Evolutionary conservation across 1,139 yeast genomes (phyloP).

Genomic region (Saccharomyces hybrid): DNA sequence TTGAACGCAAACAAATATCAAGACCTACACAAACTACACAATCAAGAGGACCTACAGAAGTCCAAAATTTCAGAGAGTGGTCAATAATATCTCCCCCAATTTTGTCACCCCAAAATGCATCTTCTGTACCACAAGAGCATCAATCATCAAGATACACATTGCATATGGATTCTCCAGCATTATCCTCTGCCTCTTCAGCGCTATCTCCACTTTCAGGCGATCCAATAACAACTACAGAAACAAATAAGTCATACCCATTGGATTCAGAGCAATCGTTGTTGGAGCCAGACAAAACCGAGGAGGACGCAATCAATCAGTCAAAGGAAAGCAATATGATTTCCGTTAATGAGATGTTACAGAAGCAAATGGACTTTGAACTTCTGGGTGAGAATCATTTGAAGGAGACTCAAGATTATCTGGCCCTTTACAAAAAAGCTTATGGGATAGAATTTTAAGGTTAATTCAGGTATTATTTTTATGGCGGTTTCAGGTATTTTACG

Average conservation of each 20-base stretch:
- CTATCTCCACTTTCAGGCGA: slow-evolving; percentile 1
- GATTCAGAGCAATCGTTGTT: neutral
- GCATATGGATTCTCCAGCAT: neutral
- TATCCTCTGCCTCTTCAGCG: slow-evolving; percentile 1
- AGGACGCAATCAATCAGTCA: neutral
- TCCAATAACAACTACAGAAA: neutral
- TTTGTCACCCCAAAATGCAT: neutral
- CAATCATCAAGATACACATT: neutral
- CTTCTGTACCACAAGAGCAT: neutral
- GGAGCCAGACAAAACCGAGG: neutral
- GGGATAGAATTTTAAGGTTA: slow-evolving; percentile 10
- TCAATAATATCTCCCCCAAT: neutral
- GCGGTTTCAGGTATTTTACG: neutral
- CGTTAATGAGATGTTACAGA: neutral
- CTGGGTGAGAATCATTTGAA: slow-evolving; percentile 22
- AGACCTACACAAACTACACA: neutral
- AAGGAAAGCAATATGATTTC: neutral
- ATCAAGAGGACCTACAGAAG: neutral
- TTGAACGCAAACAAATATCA: slow-evolving; percentile 10
- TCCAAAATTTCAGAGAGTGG: neutral
- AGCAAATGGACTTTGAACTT: slow-evolving; percentile 13
- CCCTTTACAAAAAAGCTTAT: slow-evolving; percentile 26
- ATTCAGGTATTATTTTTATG: neutral
- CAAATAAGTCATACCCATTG: neutral
- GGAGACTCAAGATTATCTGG: slow-evolving; percentile 27